phyloP scores from a whole-genome alignment of 805 yeast genomes.

The Schwanniomyces polymorphus region DNA sequence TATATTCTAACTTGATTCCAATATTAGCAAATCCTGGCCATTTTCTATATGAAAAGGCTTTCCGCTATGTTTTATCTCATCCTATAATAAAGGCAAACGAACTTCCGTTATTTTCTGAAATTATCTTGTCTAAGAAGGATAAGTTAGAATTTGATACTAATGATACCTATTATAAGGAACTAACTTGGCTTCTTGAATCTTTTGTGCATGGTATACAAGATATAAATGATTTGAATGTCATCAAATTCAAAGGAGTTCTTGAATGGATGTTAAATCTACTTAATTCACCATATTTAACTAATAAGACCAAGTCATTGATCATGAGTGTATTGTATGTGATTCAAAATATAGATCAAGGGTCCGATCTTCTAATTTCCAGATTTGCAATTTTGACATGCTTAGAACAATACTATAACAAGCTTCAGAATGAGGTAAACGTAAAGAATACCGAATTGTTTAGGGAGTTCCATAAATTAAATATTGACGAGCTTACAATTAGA shows the following conservation, averaged over 20 bases:
- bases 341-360: slow-evolving; percentile 56
- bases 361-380: slow-evolving; percentile 58
- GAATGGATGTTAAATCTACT: slow-evolving; percentile 65
- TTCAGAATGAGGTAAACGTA: slow-evolving; percentile 9
- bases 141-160: slow-evolving; percentile 35
- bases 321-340: slow-evolving; percentile 45
- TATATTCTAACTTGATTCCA: slow-evolving; percentile 56
- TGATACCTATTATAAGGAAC: slow-evolving; percentile 54
- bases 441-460: slow-evolving; percentile 11
- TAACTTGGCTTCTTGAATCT: slow-evolving; percentile 63
- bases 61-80: slow-evolving; percentile 61
- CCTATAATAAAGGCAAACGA: slow-evolving; percentile 44
- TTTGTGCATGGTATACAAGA: slow-evolving; percentile 49
- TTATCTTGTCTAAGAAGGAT: slow-evolving; percentile 26
- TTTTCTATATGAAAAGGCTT: slow-evolving; percentile 67
- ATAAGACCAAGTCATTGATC: slow-evolving; percentile 40
- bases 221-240: slow-evolving; percentile 50
- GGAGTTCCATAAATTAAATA: slow-evolving; percentile 37
- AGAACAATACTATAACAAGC: slow-evolving; percentile 23
- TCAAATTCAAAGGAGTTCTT: slow-evolving; percentile 55
- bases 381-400: slow-evolving; percentile 41
- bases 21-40: slow-evolving; percentile 71
- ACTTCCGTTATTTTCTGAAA: slow-evolving; percentile 45
- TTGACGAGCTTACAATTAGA: slow-evolving; percentile 48
- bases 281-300: slow-evolving; percentile 47